phyloP scores from a whole-genome alignment of 2,329 filamentous ascomycete genomes.

The Trichoderma hamatum region DNA sequence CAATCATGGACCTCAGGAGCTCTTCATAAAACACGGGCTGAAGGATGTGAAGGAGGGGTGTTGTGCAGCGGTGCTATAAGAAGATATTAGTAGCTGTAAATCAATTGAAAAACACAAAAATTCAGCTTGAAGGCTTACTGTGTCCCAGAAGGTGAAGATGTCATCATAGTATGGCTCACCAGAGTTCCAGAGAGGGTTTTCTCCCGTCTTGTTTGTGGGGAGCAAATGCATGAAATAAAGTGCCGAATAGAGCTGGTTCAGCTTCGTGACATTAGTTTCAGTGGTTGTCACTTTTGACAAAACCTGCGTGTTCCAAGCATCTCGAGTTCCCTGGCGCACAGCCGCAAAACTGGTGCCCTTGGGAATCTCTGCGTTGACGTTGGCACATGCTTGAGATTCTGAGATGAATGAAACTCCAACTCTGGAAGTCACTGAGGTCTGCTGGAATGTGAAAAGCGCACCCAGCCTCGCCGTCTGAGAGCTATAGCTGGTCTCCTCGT shows the following conservation, averaged over 20 bases:
- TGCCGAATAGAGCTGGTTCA: conserved; percentile 66
- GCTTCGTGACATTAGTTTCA: conserved; percentile 55
- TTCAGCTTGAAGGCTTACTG: conserved; percentile 28
- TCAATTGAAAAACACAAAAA: too few species aligned
- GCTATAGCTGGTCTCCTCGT: conserved; percentile 36
- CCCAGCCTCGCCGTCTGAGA: conserved; percentile 48
- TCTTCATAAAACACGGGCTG: conserved; percentile 66
- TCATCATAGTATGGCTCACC: conserved; percentile 72
- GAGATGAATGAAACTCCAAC: conserved; percentile 73
- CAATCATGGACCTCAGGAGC: conserved; percentile 67
- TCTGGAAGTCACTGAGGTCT: conserved; percentile 53
- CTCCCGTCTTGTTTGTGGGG: conserved; percentile 70
- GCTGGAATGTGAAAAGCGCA: conserved; percentile 58
- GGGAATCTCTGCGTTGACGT: conserved; percentile 60
- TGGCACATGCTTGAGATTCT: conserved; percentile 59
- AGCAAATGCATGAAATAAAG: conserved; percentile 72
- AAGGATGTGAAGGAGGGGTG: conserved; percentile 65
- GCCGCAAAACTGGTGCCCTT: conserved; percentile 45
- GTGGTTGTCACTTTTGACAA: conserved; percentile 66
- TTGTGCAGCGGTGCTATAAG: conserved; percentile 62
- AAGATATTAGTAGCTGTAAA: not conserved
- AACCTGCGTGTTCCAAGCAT: conserved; percentile 63
- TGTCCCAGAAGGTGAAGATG: conserved; percentile 70
- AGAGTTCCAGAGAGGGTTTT: conserved; percentile 68
- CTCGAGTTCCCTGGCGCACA: conserved; percentile 51